Evolutionary conservation across 2,329 filamentous ascomycete genomes (phyloP).

Genomic region (Colletotrichum magnum): DNA sequence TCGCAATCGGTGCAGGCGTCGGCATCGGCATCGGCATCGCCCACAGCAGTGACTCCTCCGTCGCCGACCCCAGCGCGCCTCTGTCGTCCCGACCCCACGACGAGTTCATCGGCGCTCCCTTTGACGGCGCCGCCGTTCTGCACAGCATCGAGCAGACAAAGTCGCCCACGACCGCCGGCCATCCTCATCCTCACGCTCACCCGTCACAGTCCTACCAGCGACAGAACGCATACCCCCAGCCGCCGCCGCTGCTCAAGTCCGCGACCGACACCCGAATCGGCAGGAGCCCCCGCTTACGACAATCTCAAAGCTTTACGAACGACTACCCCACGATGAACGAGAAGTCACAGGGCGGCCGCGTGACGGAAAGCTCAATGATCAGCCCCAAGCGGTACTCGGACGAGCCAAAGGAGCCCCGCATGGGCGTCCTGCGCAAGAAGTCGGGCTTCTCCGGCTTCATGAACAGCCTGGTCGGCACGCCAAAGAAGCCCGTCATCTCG

Average conservation of each 20-base stretch:
- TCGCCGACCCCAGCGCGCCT: constrained; percentile 54
- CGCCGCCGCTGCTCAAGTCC: constrained; percentile 60
- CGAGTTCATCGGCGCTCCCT: constrained; percentile 75
- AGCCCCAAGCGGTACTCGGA: constrained; percentile 84
- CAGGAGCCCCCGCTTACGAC: constrained; percentile 71
- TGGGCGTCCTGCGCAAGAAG: constrained; percentile 81
- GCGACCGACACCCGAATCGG: constrained; percentile 67
- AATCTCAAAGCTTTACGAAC: constrained; percentile 76
- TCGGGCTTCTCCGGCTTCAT: constrained; percentile 90
- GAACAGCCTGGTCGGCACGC: constrained; percentile 86
- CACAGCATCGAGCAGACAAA: constrained; percentile 71
- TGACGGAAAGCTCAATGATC: constrained; percentile 60
- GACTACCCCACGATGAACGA: constrained; percentile 65
- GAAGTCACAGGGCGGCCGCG: constrained; percentile 52
- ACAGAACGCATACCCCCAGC: constrained; percentile 40
- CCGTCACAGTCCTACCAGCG: constrained; percentile 46
- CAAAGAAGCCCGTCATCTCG: constrained; percentile 94
- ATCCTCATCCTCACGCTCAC: constrained; percentile 39
- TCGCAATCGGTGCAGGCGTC: constrained; percentile 43
- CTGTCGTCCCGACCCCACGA: constrained; percentile 57
- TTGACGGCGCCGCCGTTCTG: constrained; percentile 74
- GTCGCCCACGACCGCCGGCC: constrained; percentile 46
- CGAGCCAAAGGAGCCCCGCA: constrained; percentile 76
- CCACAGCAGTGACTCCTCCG: constrained; percentile 47
- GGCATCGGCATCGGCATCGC: constrained; percentile 31